Conservation (phyloP, 495 filamentous ascomycete species). For the Hypomontagnella monticulosa region DNA sequence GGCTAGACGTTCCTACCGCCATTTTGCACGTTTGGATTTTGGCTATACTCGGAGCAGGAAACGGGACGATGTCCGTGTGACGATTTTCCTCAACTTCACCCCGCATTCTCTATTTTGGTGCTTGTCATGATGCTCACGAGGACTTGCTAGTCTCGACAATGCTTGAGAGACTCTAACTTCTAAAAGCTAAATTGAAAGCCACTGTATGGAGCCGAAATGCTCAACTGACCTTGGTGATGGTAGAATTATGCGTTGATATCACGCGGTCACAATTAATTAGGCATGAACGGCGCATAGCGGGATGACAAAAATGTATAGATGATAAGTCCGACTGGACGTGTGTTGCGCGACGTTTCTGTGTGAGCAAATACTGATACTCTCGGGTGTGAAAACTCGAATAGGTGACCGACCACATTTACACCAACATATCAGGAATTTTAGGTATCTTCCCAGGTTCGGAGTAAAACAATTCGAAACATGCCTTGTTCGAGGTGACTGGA, state of each 20-base stretch:
- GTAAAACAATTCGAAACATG: slow-evolving; percentile 35
- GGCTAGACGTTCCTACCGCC: slow-evolving; percentile 9
- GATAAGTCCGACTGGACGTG: neutral
- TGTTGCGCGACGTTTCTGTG: neutral
- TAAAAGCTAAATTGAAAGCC: slow-evolving; percentile 7
- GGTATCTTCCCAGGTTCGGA: neutral
- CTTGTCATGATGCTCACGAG: slow-evolving; percentile 9
- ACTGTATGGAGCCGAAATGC: neutral
- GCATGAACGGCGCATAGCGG: neutral
- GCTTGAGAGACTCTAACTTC: slow-evolving; percentile 2
- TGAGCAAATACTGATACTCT: neutral
- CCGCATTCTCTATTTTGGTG: slow-evolving; percentile 18
- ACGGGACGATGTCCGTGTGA: neutral
- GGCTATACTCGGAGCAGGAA: slow-evolving; percentile 7
- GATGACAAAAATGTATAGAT: neutral
- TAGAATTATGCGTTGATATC: slow-evolving; percentile 4
- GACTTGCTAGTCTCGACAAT: slow-evolving; percentile 9
- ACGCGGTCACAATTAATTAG: neutral
- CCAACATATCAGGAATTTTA: neutral
- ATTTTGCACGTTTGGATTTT: slow-evolving; percentile 15
- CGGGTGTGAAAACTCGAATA: neutral
- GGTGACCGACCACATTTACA: neutral
- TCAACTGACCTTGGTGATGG: slow-evolving; percentile 2
- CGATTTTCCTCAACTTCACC: slow-evolving; percentile 9
- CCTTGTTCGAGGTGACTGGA: slow-evolving; percentile 26